phyloP scores from a whole-genome alignment of 805 yeast genomes.

The Kazachstania taianensis region DNA sequence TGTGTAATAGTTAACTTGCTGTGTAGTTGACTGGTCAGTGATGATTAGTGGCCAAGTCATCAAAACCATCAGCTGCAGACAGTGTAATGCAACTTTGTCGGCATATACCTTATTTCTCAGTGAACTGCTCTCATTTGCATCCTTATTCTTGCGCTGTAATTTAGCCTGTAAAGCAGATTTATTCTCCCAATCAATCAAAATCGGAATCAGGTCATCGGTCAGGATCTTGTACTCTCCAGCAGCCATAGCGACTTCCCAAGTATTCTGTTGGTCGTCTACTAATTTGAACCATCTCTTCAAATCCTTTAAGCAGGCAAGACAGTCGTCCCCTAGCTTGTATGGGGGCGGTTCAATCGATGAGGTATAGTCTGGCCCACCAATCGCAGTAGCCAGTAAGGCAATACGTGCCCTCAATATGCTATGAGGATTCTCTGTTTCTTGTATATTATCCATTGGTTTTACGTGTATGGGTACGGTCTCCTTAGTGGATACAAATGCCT shows the following conservation, averaged over 20 bases:
- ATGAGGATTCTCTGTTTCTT: conserved; percentile 9
- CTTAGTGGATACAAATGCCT: no score
- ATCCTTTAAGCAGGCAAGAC: conserved; percentile 71
- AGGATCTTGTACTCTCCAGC: conserved; percentile 74
- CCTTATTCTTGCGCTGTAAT: conserved; percentile 14
- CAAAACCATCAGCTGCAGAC: conserved; percentile 70
- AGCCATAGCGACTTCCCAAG: conserved; percentile 79
- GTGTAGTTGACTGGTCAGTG: conserved; percentile 46
- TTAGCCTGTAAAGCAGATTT: conserved; percentile 22
- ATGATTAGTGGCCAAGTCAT: conserved; percentile 78
- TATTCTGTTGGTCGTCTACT: conserved; percentile 62
- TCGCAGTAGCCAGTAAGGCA: conserved; percentile 70
- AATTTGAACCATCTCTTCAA: conserved; percentile 78
- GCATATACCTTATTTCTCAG: conserved; percentile 22
- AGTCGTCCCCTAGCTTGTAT: conserved; percentile 76
- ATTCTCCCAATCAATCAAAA: conserved; percentile 63
- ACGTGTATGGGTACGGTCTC: neutral
- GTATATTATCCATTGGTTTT: neutral
- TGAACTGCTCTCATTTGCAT: conserved; percentile 10
- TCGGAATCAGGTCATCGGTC: conserved; percentile 59
- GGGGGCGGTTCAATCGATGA: conserved; percentile 37
- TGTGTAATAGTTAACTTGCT: conserved; percentile 47
- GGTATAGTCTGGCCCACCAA: conserved; percentile 80
- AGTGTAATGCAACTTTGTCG: conserved; percentile 59
- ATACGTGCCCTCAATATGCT: conserved; percentile 56